Conservation (phyloP, 2,329 filamentous ascomycete genomes). For the Fusarium sp. region DNA sequence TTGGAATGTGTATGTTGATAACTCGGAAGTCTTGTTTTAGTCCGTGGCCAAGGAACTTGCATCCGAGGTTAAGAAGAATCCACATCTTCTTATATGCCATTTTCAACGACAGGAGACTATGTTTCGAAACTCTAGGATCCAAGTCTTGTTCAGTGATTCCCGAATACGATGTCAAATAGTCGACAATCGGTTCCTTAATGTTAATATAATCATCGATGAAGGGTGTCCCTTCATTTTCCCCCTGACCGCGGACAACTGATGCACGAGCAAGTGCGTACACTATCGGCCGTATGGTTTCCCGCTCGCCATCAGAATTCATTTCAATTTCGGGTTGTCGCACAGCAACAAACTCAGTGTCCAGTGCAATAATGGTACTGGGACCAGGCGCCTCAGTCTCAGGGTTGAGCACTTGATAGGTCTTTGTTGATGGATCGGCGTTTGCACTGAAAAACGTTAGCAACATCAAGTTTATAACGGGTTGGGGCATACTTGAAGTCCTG, state of each 20-base stretch:
- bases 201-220: slow-evolving; percentile 98
- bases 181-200: slow-evolving; percentile 88
- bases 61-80: slow-evolving; percentile 93
- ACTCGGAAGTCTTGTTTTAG: slow-evolving; percentile 96
- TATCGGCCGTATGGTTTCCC: slow-evolving; percentile 89
- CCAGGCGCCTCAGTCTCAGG: slow-evolving; percentile 70
- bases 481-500: slow-evolving; percentile 65
- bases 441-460: slow-evolving; percentile 46
- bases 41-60: slow-evolving; percentile 92
- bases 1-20: slow-evolving; percentile 96
- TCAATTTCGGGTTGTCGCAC: slow-evolving; percentile 94
- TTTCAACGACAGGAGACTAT: slow-evolving; percentile 88
- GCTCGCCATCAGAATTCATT: slow-evolving; percentile 89
- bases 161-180: slow-evolving; percentile 94
- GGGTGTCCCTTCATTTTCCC: slow-evolving; percentile 78
- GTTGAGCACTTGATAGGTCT: slow-evolving; percentile 68
- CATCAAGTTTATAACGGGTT: background rate
- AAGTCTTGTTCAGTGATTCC: slow-evolving; percentile 88
- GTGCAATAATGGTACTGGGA: slow-evolving; percentile 78
- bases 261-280: slow-evolving; percentile 92
- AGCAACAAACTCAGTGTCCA: slow-evolving; percentile 96
- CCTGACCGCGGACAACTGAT: slow-evolving; percentile 84
- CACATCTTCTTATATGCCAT: slow-evolving; percentile 97
- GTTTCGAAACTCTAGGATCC: slow-evolving; percentile 77
- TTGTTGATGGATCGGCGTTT: slow-evolving; percentile 49